These are phyloP conservation scores for Oryza glaberrima DNA, from an alignment of 176 grass and related monocot genomes.

Conservation along the genomic window DNA sequence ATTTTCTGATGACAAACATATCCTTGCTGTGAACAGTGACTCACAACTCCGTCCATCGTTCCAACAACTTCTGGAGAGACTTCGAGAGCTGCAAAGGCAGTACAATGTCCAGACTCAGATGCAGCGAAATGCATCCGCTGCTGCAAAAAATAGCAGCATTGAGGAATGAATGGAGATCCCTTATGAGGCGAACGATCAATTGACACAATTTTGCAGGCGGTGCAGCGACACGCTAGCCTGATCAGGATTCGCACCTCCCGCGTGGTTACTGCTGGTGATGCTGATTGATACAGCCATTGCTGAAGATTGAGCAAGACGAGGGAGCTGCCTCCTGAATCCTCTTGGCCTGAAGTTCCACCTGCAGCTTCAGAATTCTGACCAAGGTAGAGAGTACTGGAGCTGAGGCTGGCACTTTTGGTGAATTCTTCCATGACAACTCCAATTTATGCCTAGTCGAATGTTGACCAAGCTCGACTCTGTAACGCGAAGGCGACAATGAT, in stretches of 20 bases:
- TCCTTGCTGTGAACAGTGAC: conserved; percentile 57
- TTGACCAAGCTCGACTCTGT: conserved; percentile 13
- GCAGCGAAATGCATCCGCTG: conserved; percentile 53
- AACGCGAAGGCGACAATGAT: neutral
- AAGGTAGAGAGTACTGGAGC: conserved; percentile 48
- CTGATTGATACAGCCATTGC: conserved; percentile 25
- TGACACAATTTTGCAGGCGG: neutral
- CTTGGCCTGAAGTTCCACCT: neutral
- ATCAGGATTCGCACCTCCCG: conserved; percentile 13
- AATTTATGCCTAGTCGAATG: neutral
- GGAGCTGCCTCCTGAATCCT: conserved; percentile 17
- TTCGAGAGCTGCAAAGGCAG: conserved; percentile 72
- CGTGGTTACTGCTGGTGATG: conserved; percentile 37
- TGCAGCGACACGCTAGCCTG: neutral
- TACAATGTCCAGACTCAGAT: conserved; percentile 53
- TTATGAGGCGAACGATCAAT: neutral
- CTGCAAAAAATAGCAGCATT: conserved; percentile 45
- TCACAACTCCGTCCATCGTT: conserved; percentile 71
- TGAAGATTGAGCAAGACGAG: conserved; percentile 42
- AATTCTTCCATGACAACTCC: neutral
- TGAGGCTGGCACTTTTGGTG: conserved; percentile 24
- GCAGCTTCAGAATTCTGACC: conserved; percentile 15
- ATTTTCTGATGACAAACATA: conserved; percentile 22
- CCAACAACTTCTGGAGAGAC: conserved; percentile 75
- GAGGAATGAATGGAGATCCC: conserved; percentile 62